Evolutionary conservation across 768 basidiomycete genomes (phyloP), one percentile per base, ranked within the genome.

Genomic region (Fistulinella prunicolor): DNA sequence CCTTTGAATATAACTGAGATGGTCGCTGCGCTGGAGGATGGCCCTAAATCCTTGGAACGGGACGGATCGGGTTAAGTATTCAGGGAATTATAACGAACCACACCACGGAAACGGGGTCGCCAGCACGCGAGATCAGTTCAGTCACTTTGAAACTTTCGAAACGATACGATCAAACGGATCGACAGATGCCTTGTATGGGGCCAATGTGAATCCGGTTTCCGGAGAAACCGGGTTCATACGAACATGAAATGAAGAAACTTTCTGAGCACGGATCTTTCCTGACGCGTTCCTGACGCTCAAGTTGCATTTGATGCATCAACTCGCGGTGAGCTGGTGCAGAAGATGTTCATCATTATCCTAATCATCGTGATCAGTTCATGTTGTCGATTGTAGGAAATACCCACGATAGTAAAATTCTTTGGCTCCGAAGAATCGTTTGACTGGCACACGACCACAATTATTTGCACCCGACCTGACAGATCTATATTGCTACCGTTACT

Each of bases 341-440:
- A 19, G 12, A 17, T 32, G 4, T 24, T 14, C 28, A 38, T 70
- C 55, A 78, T 47, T 66, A 69, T 35, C 62, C 44, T n/a, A n/a
- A 55, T 81, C 80, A 0, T 55, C 65, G 51, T 68, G 78, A 55
- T 82, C 80, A 42, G 82, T 78, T 81, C 81, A 83, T 23, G 56
- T 47, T 0, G 80, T 80, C 43, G 56, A 69, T 49, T 70, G 79
- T 7, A 72, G 53, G 56, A 83, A 80, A n/a, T 77, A 16, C 67
- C 67, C 30, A 76, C 68, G 14, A 83, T 44, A 1, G 74, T 75
- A 55, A 77, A 82, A 9, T 68, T 42, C 22, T 60, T 42, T 6
- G 75, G 76, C 48, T 79, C 61, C 21, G 65, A 29, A 1, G 64
- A 55, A 3, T 59, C 58, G 76, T 36, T 81, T 78, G 17, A 73